Evolutionary conservation across 768 basidiomycete species (phyloP).

Genomic region (Suillus lakei): DNA sequence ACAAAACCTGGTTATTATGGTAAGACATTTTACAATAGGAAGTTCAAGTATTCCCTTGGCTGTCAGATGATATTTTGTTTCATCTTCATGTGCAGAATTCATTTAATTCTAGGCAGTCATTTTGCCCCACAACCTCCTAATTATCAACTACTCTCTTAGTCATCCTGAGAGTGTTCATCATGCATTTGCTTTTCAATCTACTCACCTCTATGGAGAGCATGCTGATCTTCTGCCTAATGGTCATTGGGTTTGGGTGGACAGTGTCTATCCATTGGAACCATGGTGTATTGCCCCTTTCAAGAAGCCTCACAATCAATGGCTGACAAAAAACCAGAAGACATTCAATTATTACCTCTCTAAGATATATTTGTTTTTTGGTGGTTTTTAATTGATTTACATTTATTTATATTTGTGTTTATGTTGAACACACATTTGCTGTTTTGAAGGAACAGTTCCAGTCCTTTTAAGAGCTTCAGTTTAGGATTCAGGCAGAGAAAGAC

Average conservation of each 20-base stretch:
- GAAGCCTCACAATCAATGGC: background rate
- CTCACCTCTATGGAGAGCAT: background rate
- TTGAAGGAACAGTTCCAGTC: slow-evolving; percentile 8
- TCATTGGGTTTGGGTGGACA: slow-evolving; percentile 6
- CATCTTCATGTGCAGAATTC: background rate
- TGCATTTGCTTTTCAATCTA: background rate
- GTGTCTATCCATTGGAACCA: slow-evolving; percentile 2
- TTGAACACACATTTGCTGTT: slow-evolving; percentile 11
- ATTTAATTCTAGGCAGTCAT: background rate
- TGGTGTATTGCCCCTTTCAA: slow-evolving; percentile 20
- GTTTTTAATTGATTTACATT: slow-evolving; percentile 2
- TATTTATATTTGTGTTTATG: background rate
- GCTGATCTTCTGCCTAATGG: background rate
- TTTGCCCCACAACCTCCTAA: background rate
- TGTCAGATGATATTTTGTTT: slow-evolving; percentile 18
- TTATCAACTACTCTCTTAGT: background rate
- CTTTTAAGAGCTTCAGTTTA: background rate
- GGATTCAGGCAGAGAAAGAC: background rate
- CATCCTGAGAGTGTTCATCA: slow-evolving; percentile 1
- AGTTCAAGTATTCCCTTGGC: slow-evolving; percentile 21
- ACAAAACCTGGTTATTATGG: slow-evolving; percentile 6
- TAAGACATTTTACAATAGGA: slow-evolving; percentile 20
- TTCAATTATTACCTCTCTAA: slow-evolving; percentile 7
- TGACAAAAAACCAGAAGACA: background rate
- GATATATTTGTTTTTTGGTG: background rate